These are phyloP conservation scores for Eimeria acervulina DNA, from an alignment of 169 alveolate species.

Conservation along the genomic window DNA sequence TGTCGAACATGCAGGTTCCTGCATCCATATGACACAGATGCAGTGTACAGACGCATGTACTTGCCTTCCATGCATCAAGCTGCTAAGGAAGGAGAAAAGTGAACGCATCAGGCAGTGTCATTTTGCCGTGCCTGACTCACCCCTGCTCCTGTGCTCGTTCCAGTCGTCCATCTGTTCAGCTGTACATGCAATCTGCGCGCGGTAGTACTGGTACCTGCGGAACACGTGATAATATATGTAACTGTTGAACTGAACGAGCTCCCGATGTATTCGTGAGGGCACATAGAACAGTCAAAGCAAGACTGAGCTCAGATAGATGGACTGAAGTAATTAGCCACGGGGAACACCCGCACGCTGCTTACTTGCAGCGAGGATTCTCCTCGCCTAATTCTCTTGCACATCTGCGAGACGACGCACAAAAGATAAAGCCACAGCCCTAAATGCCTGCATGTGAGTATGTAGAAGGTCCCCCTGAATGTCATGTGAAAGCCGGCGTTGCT, in stretches of 20 bases:
- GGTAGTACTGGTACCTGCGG: slow-evolving; percentile 80
- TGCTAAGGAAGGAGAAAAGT: neutral
- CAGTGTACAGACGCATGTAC: neutral
- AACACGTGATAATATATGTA: neutral
- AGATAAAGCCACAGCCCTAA: neutral
- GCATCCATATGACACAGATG: neutral
- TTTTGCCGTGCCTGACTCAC: neutral
- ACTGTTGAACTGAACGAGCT: neutral
- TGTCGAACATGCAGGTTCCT: slow-evolving; percentile 80
- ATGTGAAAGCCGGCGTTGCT: neutral
- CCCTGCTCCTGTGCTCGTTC: slow-evolving; percentile 78
- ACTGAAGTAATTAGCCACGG: neutral
- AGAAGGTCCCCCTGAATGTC: no score
- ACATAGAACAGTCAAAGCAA: neutral
- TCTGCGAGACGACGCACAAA: neutral
- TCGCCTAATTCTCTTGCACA: slow-evolving; percentile 80
- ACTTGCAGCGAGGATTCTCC: slow-evolving; percentile 80
- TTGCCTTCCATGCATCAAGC: neutral
- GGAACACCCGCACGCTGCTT: neutral
- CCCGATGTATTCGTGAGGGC: neutral
- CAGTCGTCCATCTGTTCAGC: slow-evolving; percentile 77
- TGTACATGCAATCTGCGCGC: slow-evolving; percentile 81
- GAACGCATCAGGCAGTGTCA: no score
- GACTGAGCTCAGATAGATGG: neutral
- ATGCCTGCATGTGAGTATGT: neutral